Evolutionary conservation across 257 asterid species (phyloP), one percentile per base, ranked within the genome.

Genomic region (Jasminum sambac): DNA sequence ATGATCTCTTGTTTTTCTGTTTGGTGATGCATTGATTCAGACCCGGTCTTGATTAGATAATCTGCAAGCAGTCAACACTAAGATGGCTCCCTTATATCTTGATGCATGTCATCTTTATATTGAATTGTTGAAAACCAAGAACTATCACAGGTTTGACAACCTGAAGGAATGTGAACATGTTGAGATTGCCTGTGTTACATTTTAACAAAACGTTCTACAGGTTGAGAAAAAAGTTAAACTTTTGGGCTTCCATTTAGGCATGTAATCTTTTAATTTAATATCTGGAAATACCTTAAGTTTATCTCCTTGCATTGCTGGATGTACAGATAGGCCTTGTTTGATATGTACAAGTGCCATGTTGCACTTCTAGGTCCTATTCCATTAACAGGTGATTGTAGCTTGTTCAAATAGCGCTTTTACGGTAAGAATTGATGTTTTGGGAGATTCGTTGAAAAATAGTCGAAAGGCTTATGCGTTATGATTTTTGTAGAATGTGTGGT

Each of bases 1-100:
- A 40, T 68, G 25, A 61, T 40, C 30, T 41, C 37, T 63, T 37
- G 48, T n/a, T n/a, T n/a, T n/a, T n/a, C n/a, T n/a, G n/a, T n/a
- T n/a, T n/a, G n/a, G n/a, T n/a, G n/a, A n/a, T n/a, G n/a, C n/a
- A n/a, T 46, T 44, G 23, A 43, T 6, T 16, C 55, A 44, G 8
- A 44, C 19, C 6, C 21, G 8, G 25, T 65, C 25, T 65, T 65
- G n/a, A 1, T 34, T 6, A 30, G 17, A 19, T 10, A 37, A n/a
- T 12, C 24, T 14, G 46, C 68, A 40, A 44, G 55, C 16, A 44
- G 55, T 44, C 16, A 14, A 14, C 16, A 19, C 55, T 44, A n/a
- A 44, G 55, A 44, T 44, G 55, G 16, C n/a, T 44, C 17, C 13
- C 55, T 44, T 16, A 44, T 44, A 12, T 44, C 55, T 44, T 44